These are phyloP conservation scores for Anthracocystis setariae DNA, from an alignment of 1,284 basidiomycete genomes.

Conservation along the genomic window DNA sequence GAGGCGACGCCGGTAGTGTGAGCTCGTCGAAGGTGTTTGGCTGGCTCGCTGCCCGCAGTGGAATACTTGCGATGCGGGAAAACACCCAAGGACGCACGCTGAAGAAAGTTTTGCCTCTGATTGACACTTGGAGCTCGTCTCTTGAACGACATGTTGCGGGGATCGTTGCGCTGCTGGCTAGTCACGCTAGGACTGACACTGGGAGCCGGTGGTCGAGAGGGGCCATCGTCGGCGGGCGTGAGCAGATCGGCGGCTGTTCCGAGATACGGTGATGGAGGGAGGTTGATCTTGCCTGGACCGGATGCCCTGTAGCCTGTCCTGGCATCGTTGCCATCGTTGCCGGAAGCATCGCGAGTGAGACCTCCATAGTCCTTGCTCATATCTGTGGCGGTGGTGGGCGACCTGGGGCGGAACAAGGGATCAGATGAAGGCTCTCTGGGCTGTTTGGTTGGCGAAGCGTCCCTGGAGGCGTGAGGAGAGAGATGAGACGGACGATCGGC, in stretches of 20 bases:
- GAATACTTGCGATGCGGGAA: constrained; percentile 37
- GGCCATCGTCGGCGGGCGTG: constrained; percentile 16
- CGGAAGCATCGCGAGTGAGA: constrained; percentile 10
- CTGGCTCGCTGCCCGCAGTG: constrained; percentile 26
- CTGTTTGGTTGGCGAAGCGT: constrained; percentile 24
- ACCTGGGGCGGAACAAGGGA: constrained; percentile 17
- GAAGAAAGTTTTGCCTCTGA: constrained; percentile 38
- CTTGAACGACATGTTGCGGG: constrained; percentile 48
- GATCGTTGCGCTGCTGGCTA: constrained; percentile 8
- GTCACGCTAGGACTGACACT: constrained; percentile 37
- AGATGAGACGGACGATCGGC: constrained; percentile 28
- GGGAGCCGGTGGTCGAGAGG: constrained; percentile 15
- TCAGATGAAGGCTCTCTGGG: constrained; percentile 20
- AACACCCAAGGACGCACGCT: constrained; percentile 53
- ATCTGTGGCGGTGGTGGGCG: background rate
- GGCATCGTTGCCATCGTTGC: constrained; percentile 1
- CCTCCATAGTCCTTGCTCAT: constrained; percentile 34
- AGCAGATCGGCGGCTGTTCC: constrained; percentile 11
- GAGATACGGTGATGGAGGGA: constrained; percentile 35
- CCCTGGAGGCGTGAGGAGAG: constrained; percentile 13
- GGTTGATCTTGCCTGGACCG: constrained; percentile 37
- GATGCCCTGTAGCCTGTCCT: constrained; percentile 32
- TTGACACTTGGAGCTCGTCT: constrained; percentile 29
- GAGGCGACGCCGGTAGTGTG: constrained; percentile 32
- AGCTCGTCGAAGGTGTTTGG: constrained; percentile 21